A percentile compares a stretch with the other conserved stretches of the same genome.
Evolutionary conservation across 352 stramenopile genomes (phyloP).

Genomic region (Phytophthora boehmeriae): DNA sequence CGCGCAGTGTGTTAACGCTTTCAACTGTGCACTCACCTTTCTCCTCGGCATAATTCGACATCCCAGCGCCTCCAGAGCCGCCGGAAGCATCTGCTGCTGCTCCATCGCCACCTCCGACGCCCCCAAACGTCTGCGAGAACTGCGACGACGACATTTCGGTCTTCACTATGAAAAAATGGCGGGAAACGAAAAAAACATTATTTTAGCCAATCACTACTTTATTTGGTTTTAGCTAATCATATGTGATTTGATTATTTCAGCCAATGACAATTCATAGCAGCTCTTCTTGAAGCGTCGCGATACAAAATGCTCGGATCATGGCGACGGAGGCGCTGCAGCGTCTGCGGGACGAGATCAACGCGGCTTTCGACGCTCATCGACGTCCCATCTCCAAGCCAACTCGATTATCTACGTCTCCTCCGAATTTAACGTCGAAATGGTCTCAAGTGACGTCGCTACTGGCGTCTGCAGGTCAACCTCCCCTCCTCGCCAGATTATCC

Average conservation of each 20-base stretch:
- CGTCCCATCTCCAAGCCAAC: neutral
- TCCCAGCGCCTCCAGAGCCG: slow-evolving; percentile 11
- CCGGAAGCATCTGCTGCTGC: neutral
- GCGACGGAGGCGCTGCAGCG: slow-evolving; percentile 21
- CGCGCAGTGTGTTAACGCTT: neutral
- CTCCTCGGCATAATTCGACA: slow-evolving; percentile 56
- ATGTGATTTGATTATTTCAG: too few species aligned
- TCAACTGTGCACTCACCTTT: slow-evolving; percentile 40
- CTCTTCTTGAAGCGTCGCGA: slow-evolving; percentile 11
- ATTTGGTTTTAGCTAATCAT: too few species aligned
- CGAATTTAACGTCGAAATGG: slow-evolving; percentile 24
- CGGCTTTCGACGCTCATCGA: slow-evolving; percentile 27
- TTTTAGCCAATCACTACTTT: slow-evolving; percentile 2
- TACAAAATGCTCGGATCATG: slow-evolving; percentile 3
- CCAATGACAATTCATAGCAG: neutral
- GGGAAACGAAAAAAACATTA: neutral
- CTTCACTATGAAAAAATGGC: neutral
- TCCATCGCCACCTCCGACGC: neutral
- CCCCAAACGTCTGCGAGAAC: slow-evolving; percentile 9
- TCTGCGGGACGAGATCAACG: slow-evolving; percentile 31
- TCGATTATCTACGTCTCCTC: neutral
- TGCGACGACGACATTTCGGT: neutral
- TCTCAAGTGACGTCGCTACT: slow-evolving; percentile 31
- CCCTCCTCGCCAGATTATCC: slow-evolving; percentile 1
- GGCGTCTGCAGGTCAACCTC: slow-evolving; percentile 22